Base-by-base conservation (phyloP, 192 early-diverging fungal species). In the Paraglomus brasilianum region DNA sequence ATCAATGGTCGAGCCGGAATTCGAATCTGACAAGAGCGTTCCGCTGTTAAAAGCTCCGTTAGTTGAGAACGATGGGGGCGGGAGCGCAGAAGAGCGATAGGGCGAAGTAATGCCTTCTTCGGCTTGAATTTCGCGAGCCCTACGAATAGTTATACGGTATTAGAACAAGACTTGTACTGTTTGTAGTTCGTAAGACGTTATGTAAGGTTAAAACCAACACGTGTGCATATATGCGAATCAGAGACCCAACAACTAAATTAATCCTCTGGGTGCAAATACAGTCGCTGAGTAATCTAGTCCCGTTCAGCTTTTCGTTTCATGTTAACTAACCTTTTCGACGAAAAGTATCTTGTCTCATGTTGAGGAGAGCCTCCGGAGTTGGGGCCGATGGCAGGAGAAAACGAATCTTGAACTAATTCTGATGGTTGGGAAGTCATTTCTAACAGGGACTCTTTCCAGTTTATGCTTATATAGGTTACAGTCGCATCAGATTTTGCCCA, bases 61-160 rank as follows among this genome's bases (percentile, higher is more conserved):
- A 22, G 72, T 69, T n/a, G 72, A 53, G 13, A 52, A 38, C 7
- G 50, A 61, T 3, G 73, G 73, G 7, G 51, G 51, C 6, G 69
- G 69, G 39, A 60, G 73, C 14, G 51, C 46, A 36, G 49, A 22
- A 40, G 57, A 58, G 41, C 66, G 66, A 69, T 56, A 69, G 17
- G 66, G 10, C 22, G 66, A 51, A 8, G 65, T 69, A 22, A 74
- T 74, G 21, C 73, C 73, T 42, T 74, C 73, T 48, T 74, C 73
- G 1, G 70, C 69, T 64, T 74, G 73, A 41, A 74, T 74, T 71
- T 74, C 73, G 22, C 66, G 47, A 15, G 66, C 66, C 44, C 66
- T 69, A 30, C 10, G n/a, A 66, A 30, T 19, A 30, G 30, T 30
- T 30, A 30, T 30, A 30, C 30, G 30, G 30, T 30, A 30, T 30